Conservation (phyloP, 441 rosid species). For the Raphanus hybrid region DNA sequence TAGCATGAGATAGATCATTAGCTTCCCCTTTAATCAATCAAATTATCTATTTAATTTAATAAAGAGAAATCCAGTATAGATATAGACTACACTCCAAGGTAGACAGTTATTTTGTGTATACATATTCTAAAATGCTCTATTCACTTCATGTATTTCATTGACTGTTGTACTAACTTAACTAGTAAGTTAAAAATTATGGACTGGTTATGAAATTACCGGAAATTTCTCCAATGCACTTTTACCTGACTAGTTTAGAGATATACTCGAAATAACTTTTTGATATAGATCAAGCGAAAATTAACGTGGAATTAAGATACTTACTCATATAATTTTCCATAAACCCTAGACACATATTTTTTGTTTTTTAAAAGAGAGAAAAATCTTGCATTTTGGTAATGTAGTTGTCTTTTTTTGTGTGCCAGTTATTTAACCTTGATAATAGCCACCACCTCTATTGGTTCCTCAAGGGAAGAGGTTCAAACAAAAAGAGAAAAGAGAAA, state of each 20-base stretch:
- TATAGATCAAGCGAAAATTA: background rate
- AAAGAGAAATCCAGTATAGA: background rate
- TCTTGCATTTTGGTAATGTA: background rate
- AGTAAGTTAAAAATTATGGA: background rate
- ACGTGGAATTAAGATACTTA: background rate
- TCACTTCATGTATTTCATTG: background rate
- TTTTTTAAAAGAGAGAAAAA: background rate
- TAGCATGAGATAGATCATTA: slow-evolving; percentile 33
- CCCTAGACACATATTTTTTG: background rate
- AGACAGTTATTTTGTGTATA: background rate
- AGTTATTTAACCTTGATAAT: background rate
- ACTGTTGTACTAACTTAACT: background rate
- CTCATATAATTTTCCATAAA: background rate
- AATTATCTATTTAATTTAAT: background rate
- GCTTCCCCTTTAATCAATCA: slow-evolving; percentile 18
- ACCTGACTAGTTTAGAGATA: background rate
- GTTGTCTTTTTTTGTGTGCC: background rate
- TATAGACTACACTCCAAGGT: background rate
- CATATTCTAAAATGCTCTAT: background rate
- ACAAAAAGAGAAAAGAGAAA: background rate
- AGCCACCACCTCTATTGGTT: background rate
- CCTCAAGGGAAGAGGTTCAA: slow-evolving; percentile 24
- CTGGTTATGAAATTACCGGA: background rate
- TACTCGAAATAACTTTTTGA: background rate
- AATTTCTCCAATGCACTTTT: background rate